Conservation (phyloP, 2,329 filamentous ascomycete genomes). For the Aspergillus latus region DNA sequence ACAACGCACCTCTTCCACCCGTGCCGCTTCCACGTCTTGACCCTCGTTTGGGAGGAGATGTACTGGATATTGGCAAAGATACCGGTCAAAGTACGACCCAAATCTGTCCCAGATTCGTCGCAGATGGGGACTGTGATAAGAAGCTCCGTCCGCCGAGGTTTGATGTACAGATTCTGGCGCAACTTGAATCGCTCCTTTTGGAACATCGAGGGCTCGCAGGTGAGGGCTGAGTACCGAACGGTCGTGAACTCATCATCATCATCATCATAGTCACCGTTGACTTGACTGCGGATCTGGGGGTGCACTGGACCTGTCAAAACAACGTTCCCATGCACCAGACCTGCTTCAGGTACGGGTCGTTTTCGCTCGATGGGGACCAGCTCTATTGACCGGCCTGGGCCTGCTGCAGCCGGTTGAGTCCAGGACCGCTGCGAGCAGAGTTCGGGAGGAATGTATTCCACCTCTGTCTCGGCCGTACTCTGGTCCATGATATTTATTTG, state of each 20-base stretch:
- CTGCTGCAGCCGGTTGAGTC: not conserved
- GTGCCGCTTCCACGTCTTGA: not conserved
- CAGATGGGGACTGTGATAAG: not conserved
- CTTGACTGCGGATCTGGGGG: not conserved
- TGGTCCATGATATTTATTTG: not conserved
- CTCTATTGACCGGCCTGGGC: not conserved
- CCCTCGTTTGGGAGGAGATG: not conserved
- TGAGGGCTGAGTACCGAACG: not conserved
- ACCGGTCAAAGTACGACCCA: not conserved
- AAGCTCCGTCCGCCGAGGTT: not conserved
- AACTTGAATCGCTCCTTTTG: not conserved
- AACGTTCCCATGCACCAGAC: not conserved
- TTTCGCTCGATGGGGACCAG: not conserved
- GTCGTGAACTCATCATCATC: not conserved
- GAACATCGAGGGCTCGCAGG: not conserved
- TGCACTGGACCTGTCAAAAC: not conserved
- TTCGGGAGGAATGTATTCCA: not conserved
- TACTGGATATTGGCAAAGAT: not conserved
- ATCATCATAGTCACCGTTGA: not conserved
- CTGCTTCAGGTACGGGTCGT: not conserved
- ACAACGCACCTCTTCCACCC: not conserved
- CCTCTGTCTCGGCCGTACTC: not conserved
- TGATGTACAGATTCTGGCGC: not conserved
- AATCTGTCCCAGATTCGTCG: not conserved
- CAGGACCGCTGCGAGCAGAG: not conserved